Evolutionary conservation across 2,329 filamentous ascomycete genomes (phyloP), one percentile per base, ranked within the genome.

Genomic region (Venturia aucupariae): DNA sequence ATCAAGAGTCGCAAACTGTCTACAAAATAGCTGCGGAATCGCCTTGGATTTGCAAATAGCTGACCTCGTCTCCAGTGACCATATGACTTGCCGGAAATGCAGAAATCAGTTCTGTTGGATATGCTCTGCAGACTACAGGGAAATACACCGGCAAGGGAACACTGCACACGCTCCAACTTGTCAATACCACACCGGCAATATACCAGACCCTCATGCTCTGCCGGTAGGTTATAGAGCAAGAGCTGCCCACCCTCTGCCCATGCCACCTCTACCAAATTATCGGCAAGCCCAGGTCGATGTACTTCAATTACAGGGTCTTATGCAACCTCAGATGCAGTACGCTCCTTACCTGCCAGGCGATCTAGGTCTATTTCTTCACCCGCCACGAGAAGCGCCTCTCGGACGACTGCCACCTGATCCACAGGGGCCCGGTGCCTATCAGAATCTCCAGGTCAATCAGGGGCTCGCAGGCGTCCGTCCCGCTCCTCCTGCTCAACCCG

Each of bases 61-160:
- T 51, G 27, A 51, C 6, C 27, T 46, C 19, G 1, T 61, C 27
- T 32, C 2, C 4, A 61, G 32, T 24, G 38, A 38, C 44, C 44
- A 44, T 15, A 48, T 42, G 32, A 62, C 60, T 24, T 48, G 60
- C n/a, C 15, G 51, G 13, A 35, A 57, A 32, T 62, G 60, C 30
- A 41, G 39, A 10, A 22, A 32, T 13, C 60, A 62, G 27, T 62
- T 62, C 24, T 62, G 60, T 15, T 62, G 60, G 60, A 6, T 62
- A 8, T 62, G 60, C 44, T 38, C 32, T 22, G 60, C 60, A 30
- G 42, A 62, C 44, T 62, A 62, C 19, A 22, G 5, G 32, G 60
- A 62, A 6, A 62, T 62, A 38, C 60, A 62, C 48, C 60, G 60
- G 30, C 39, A 62, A 46, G 60, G 60, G 6, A 62, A 62, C 48